Evolutionary conservation across 805 yeast genomes (phyloP).

Genomic region (Spathaspora sp.): DNA sequence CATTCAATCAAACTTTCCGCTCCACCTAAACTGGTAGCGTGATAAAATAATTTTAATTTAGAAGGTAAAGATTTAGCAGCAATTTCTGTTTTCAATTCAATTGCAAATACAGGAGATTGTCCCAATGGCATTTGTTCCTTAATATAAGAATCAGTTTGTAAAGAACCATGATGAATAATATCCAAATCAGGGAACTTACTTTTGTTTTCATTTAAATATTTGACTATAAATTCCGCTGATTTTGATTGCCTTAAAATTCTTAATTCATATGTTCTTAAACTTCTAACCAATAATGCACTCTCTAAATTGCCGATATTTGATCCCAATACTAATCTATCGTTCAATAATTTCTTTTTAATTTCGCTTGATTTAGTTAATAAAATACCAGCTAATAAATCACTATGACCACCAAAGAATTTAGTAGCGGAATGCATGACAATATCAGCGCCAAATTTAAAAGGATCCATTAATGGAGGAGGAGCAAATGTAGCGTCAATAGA

Average conservation of each 20-base stretch:
- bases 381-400: constrained; percentile 82
- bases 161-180: constrained; percentile 65
- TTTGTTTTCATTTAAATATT: constrained; percentile 50
- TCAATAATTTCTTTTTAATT: constrained; percentile 43
- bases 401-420: constrained; percentile 94
- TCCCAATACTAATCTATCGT: constrained; percentile 71
- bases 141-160: constrained; percentile 70
- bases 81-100: constrained; percentile 47
- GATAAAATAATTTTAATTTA: constrained; percentile 67
- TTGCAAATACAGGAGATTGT: constrained; percentile 68
- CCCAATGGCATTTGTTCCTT: constrained; percentile 64
- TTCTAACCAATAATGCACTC: constrained; percentile 67
- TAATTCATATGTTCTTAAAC: constrained; percentile 75
- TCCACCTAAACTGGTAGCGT: constrained; percentile 92
- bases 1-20: constrained; percentile 89
- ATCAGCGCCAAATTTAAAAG: constrained; percentile 82
- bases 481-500: constrained; percentile 88
- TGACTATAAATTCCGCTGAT: constrained; percentile 60
- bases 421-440: constrained; percentile 91
- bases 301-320: constrained; percentile 79
- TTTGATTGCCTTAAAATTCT: constrained; percentile 65
- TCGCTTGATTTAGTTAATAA: constrained; percentile 58
- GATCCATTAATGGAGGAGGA: constrained; percentile 84
- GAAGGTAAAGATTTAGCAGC: constrained; percentile 65
- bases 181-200: constrained; percentile 44